Evolutionary conservation across 352 stramenopile genomes (phyloP), one percentile per base, ranked within the genome.

Genomic region (Phytophthora megakarya): DNA sequence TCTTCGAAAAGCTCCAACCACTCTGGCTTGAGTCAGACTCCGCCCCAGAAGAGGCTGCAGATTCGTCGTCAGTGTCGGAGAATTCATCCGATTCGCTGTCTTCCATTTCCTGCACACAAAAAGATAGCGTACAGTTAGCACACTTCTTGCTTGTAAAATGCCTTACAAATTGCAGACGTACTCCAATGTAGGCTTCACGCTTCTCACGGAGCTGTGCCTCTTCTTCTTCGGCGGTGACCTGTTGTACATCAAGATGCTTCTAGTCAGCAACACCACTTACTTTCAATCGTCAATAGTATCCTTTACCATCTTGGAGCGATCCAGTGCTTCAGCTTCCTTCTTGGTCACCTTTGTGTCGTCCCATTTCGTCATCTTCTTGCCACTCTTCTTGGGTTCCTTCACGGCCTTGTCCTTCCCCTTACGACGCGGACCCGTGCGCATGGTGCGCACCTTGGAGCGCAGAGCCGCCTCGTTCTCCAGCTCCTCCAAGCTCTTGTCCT

Each of bases 301-400:
- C 69, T 61, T n/a, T 63, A 94, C 86, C 67, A 73, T 71, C 44
- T 78, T 82, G 11, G 86, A 93, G 25, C 79, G 82, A 67, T 95
- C 86, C 3, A 96, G 55, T 45, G 75, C 83, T 37, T 79, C 62
- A 7, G 89, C 87, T 43, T 95, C 89, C 64, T 94, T 92, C 60
- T 89, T 92, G 23, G 78, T 91, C 15, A 96, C 67, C 73, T 95
- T 95, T 21, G 80, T 83, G 60, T 94, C 73, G 26, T 96, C 88
- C 84, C 86, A 93, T 66, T 88, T 91, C 33, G 77, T 92, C 82
- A 91, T 95, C 52, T 89, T 81, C 71, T 95, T 95, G 25, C 62
- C 73, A 51, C 86, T 88, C 54, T 93, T 93, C 49, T 81, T 76
- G 21, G 72, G 65, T 7, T 78, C 70, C 40, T 80, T 75, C 5